Evolutionary conservation across 805 yeast species (phyloP).

Genomic region (Metschnikowia lochheadii): DNA sequence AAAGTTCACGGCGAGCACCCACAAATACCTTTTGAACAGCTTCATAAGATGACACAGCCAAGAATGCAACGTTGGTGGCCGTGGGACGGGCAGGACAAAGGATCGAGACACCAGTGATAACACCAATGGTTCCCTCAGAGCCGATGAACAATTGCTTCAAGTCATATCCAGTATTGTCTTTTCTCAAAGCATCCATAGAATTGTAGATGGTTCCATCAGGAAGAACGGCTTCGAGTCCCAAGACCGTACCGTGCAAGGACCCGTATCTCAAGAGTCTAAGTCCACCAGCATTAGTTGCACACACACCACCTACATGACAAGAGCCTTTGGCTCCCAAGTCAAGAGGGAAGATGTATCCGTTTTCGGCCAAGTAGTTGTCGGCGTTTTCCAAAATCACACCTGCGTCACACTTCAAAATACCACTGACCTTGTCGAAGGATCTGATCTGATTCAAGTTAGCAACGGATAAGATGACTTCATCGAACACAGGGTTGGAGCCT

Average conservation of each 20-base stretch:
- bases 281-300: constrained; percentile 97
- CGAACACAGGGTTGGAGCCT: constrained; percentile 89
- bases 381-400: constrained; percentile 87
- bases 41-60: constrained; percentile 77
- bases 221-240: constrained; percentile 89
- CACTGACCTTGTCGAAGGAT: constrained; percentile 76
- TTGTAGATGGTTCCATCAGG: constrained; percentile 81
- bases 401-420: constrained; percentile 84
- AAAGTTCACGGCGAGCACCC: constrained; percentile 70
- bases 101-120: constrained; percentile 85
- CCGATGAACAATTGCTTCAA: constrained; percentile 91
- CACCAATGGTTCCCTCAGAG: constrained; percentile 87
- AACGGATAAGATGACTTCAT: constrained; percentile 75
- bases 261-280: constrained; percentile 83
- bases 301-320: constrained; percentile 92
- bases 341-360: constrained; percentile 88
- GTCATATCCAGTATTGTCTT: constrained; percentile 95
- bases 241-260: constrained; percentile 84
- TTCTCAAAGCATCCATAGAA: constrained; percentile 80
- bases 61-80: constrained; percentile 80
- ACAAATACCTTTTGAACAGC: constrained; percentile 80
- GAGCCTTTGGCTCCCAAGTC: constrained; percentile 97
- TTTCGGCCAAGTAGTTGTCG: constrained; percentile 68
- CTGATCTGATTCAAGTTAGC: constrained; percentile 72
- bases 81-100: constrained; percentile 87